Evolutionary conservation across 2,329 filamentous ascomycete genomes (phyloP), one percentile per base, ranked within the genome.

Genomic region (Cercospora sp.): DNA sequence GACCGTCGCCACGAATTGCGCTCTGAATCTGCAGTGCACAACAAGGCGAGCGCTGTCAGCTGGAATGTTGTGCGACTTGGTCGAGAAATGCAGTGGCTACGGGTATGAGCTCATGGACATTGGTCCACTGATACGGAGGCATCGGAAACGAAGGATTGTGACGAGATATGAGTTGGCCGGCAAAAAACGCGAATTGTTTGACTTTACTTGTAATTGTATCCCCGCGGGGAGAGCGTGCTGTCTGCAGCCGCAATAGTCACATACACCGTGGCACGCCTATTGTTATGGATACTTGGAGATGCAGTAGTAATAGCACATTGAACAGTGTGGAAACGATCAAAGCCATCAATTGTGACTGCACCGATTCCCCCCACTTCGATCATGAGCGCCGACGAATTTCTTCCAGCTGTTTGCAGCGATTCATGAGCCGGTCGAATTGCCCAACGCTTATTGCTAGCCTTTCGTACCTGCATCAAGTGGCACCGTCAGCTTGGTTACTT

Each of bases 281-380:
- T 55, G 32, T 49, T 53, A 63, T 40, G 37, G 30, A 55, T 21
- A 30, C 30, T 63, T 37, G 43, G 21, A 57, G 51, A 58, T 24
- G 43, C 28, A 37, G 53, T 34, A 32, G 40, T 66, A 66, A 66
- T 66, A 66, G 30, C 58, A 51, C 21, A 28, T 55, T 59, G 32
- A 58, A 51, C 28, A 68, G 55, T 60, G 53, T 67, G 66, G 61
- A 60, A 45, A 64, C 53, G 55, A 53, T 45, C 5, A 45, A 65
- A 67, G 24, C 6, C 53, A 18, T 26, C 28, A 37, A 21, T 58
- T 26, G 30, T 24, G 45, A 21, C 10, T 26, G 18, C 21, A 24
- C 3, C 2, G 6, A 40, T 40, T n/a, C 37, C 37, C 37, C 37
- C n/a, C 43, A 49, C 6, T 24, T 49, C 43, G 18, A 49, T 40